Percentiles rank a stretch among this genome's conserved stretches.
Conservation (phyloP, 805 yeast genomes). For the Saccharomycopsis microspora region DNA sequence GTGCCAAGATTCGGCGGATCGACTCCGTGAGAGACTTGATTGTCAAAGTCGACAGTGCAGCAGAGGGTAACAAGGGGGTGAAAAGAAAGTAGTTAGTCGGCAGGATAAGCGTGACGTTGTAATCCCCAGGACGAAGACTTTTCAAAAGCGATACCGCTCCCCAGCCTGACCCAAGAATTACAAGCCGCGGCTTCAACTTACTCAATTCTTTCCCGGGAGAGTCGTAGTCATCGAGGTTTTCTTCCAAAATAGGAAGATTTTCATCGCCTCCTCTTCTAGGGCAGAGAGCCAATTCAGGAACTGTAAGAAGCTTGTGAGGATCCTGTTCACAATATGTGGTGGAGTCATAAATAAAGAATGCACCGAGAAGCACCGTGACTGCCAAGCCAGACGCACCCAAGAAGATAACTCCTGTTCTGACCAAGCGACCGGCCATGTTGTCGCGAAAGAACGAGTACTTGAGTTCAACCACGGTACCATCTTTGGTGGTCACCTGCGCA, state of each 20-base stretch:
- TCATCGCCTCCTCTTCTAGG: conserved; percentile 63
- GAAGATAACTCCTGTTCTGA: conserved; percentile 26
- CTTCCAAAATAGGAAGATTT: conserved; percentile 48
- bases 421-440: conserved; percentile 23
- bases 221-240: conserved; percentile 48
- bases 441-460: conserved; percentile 19
- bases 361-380: conserved; percentile 29
- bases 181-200: conserved; percentile 42
- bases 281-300: conserved; percentile 39
- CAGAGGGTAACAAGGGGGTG: conserved; percentile 59
- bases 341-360: conserved; percentile 53
- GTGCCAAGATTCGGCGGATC: conserved; percentile 42
- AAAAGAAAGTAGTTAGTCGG: conserved; percentile 61
- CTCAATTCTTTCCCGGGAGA: conserved; percentile 32
- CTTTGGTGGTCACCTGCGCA: conserved; percentile 4
- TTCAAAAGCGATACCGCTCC: conserved; percentile 53
- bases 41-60: conserved; percentile 62
- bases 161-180: conserved; percentile 63
- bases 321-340: conserved; percentile 44
- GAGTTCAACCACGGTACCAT: conserved; percentile 11
- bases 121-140: conserved; percentile 38
- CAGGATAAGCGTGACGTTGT: conserved; percentile 55
- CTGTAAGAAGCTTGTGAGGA: conserved; percentile 29
- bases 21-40: conserved; percentile 55
- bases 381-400: conserved; percentile 35